These are phyloP conservation scores for Coniosporium tulheliwenetii DNA, from an alignment of 2,329 filamentous ascomycete genomes.

Conservation along the genomic window DNA sequence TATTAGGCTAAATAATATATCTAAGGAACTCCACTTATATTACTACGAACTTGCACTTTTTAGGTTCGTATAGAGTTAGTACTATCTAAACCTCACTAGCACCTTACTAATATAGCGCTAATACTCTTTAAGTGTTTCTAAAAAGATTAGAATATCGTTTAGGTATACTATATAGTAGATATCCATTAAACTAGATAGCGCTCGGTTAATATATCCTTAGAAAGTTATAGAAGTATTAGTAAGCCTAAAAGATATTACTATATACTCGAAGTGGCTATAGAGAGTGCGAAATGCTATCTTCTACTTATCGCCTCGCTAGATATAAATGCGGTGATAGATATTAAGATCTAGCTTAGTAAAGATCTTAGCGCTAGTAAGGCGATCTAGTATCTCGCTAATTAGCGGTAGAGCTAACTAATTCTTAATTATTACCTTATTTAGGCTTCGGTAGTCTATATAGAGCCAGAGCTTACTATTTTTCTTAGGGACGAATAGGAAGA, in stretches of 20 bases:
- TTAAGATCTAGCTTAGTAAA: constrained; percentile 11
- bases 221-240: too few relatives aligned
- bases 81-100: constrained; percentile 3
- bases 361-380: constrained; percentile 5
- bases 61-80: constrained; percentile 5
- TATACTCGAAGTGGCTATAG: too few relatives aligned
- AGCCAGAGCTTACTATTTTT: constrained; percentile 5
- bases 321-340: too few relatives aligned
- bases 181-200: too few relatives aligned
- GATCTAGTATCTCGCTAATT: constrained; percentile 11
- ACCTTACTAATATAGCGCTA: constrained; percentile 5
- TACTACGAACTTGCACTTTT: constrained; percentile 9
- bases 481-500: neutral
- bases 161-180: too few relatives aligned
- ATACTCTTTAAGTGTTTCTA: constrained; percentile 4
- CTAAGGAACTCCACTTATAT: constrained; percentile 6
- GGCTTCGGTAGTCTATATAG: constrained; percentile 11
- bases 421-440: constrained; percentile 15
- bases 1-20: constrained; percentile 8
- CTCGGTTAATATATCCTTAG: too few relatives aligned
- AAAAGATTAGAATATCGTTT: too few relatives aligned
- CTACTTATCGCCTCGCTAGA: too few relatives aligned
- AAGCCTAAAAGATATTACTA: too few relatives aligned
- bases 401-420: constrained; percentile 10
- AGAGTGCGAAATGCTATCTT: too few relatives aligned